Conservation (phyloP, 331 rosid genomes). For the Cucumis variabilis region DNA sequence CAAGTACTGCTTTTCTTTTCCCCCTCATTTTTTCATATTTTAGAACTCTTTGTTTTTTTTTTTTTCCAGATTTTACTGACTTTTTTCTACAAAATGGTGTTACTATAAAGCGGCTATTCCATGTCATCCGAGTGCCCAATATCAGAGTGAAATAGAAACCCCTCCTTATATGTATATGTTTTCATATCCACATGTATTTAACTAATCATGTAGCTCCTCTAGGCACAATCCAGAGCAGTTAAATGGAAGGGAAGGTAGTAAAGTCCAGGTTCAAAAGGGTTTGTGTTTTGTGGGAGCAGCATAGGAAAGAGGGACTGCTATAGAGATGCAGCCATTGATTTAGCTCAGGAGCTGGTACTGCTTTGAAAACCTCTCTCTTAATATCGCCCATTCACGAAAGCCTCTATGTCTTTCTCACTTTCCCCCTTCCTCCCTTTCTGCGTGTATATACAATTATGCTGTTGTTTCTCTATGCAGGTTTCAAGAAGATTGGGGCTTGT, state of each 20-base stretch:
- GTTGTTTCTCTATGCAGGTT: conserved; percentile 41
- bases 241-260: conserved; percentile 14
- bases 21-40: background rate
- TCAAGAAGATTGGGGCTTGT: conserved; percentile 56
- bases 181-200: background rate
- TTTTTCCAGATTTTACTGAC: background rate
- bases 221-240: background rate
- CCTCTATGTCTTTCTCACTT: background rate
- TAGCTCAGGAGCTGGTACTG: conserved; percentile 27
- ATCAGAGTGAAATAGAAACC: conserved; percentile 23
- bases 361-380: background rate
- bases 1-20: background rate
- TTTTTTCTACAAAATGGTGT: conserved; percentile 5
- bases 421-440: background rate
- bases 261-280: conserved; percentile 33
- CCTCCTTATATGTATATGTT: background rate
- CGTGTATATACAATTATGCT: background rate
- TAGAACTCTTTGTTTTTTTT: background rate
- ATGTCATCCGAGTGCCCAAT: conserved; percentile 5
- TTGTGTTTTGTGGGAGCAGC: conserved; percentile 36
- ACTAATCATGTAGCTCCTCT: conserved; percentile 26
- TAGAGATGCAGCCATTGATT: conserved; percentile 29
- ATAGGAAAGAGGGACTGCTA: conserved; percentile 33
- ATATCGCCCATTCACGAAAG: background rate
- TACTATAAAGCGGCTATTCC: conserved; percentile 18